Evolutionary conservation across 768 basidiomycete genomes (phyloP).

Genomic region (Mycena indigotica): DNA sequence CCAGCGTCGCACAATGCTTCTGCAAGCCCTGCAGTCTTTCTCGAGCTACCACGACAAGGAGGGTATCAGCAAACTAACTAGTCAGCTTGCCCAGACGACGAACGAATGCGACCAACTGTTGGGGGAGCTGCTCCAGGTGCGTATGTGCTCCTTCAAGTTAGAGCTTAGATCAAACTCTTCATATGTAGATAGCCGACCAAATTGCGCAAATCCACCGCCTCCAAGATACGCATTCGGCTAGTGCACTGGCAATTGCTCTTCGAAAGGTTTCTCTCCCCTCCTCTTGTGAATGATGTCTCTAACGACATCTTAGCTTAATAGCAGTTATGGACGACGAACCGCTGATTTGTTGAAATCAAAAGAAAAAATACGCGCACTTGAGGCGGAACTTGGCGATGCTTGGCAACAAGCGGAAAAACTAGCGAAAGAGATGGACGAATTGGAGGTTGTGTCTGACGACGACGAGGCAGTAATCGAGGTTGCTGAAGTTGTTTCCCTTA

Average conservation of each 20-base stretch:
- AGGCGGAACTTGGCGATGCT: slow-evolving; percentile 76
- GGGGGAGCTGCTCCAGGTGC: slow-evolving; percentile 62
- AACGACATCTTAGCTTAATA: slow-evolving; percentile 52
- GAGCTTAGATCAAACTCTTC: too few relatives aligned
- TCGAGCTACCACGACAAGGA: slow-evolving; percentile 40
- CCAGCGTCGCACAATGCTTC: slow-evolving; percentile 66
- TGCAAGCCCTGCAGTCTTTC: slow-evolving; percentile 67
- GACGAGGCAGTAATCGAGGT: slow-evolving; percentile 46
- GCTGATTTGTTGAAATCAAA: slow-evolving; percentile 54
- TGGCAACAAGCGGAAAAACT: slow-evolving; percentile 78
- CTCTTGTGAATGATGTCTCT: neutral
- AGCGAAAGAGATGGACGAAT: slow-evolving; percentile 70
- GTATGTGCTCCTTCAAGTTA: too few relatives aligned
- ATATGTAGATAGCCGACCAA: slow-evolving; percentile 61
- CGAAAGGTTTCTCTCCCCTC: slow-evolving; percentile 52
- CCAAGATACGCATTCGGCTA: slow-evolving; percentile 68
- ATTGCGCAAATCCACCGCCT: slow-evolving; percentile 61
- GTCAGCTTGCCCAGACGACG: slow-evolving; percentile 62
- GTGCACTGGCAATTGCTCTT: slow-evolving; percentile 76
- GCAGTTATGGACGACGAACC: slow-evolving; percentile 67
- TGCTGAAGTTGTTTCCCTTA: slow-evolving; percentile 47
- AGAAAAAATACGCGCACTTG: slow-evolving; percentile 53
- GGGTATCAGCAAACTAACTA: slow-evolving; percentile 44
- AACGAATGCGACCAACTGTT: slow-evolving; percentile 60
- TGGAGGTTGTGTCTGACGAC: slow-evolving; percentile 40